These are phyloP conservation scores for Phylloporus sp. DNA, from an alignment of 768 basidiomycete species.

Conservation along the genomic window DNA sequence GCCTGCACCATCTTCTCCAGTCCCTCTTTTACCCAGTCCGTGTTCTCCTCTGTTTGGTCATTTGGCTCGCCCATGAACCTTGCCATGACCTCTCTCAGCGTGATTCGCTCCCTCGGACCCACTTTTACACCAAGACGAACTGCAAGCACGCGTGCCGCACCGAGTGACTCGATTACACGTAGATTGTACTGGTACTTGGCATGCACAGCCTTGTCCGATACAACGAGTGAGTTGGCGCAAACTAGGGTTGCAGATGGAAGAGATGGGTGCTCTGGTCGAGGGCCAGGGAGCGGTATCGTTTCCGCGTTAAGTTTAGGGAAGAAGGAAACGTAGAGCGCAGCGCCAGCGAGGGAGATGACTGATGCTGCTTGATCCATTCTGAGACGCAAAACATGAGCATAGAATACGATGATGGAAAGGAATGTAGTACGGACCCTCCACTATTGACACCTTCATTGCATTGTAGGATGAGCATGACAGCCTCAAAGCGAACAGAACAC, in stretches of 20 bases:
- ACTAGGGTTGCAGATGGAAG: slow-evolving; percentile 28
- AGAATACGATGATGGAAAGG: background rate
- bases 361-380: slow-evolving; percentile 94
- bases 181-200: slow-evolving; percentile 83
- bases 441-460: slow-evolving; percentile 57
- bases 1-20: slow-evolving; percentile 46
- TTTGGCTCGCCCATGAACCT: slow-evolving; percentile 47
- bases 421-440: slow-evolving; percentile 54
- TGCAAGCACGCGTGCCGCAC: slow-evolving; percentile 71
- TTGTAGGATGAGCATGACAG: background rate
- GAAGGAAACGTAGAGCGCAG: slow-evolving; percentile 79
- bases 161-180: slow-evolving; percentile 87
- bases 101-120: slow-evolving; percentile 44
- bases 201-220: slow-evolving; percentile 73
- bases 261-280: slow-evolving; percentile 15
- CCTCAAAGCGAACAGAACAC: background rate
- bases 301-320: slow-evolving; percentile 67
- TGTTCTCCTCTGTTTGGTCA: slow-evolving; percentile 36
- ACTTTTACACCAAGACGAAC: slow-evolving; percentile 47
- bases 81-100: slow-evolving; percentile 64
- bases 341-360: slow-evolving; percentile 65
- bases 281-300: slow-evolving; percentile 57
- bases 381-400: slow-evolving; percentile 1
- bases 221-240: slow-evolving; percentile 58
- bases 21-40: slow-evolving; percentile 42